Conservation (phyloP, 495 filamentous ascomycete species). For the Penicillium arizonense region DNA sequence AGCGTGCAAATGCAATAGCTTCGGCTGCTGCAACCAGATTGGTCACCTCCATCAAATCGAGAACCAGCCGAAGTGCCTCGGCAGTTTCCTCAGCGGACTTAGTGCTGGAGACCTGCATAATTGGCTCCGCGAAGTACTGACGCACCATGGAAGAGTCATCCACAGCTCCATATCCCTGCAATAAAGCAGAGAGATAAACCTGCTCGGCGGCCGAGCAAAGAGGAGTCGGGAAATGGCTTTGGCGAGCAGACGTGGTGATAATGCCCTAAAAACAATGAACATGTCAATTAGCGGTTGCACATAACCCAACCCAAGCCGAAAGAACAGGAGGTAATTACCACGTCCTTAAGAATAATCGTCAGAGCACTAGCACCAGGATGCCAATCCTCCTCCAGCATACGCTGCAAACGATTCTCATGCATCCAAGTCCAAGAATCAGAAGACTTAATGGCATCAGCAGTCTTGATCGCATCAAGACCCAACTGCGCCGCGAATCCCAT, state of each 20-base stretch:
- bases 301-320: neutral
- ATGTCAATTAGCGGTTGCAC: neutral
- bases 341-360: constrained; percentile 79
- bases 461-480: constrained; percentile 59
- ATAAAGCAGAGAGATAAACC: constrained; percentile 59
- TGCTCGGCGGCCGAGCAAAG: constrained; percentile 70
- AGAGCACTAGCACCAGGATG: constrained; percentile 64
- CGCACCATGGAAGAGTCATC: constrained; percentile 72
- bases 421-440: constrained; percentile 74
- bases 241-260: constrained; percentile 66
- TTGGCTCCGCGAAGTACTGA: constrained; percentile 51
- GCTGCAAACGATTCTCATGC: constrained; percentile 72
- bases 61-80: constrained; percentile 50
- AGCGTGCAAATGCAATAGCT: constrained; percentile 62
- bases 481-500: constrained; percentile 70
- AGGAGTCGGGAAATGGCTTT: constrained; percentile 62
- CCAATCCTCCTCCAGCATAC: constrained; percentile 68
- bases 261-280: constrained; percentile 49
- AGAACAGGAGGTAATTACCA: constrained; percentile 31
- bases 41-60: constrained; percentile 59
- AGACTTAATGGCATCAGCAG: constrained; percentile 54
- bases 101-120: constrained; percentile 29
- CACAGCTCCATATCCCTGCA: constrained; percentile 59
- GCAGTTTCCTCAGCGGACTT: constrained; percentile 28
- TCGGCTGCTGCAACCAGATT: constrained; percentile 66